Evolutionary conservation across 306 rosid species (phyloP), one percentile per base, ranked within the genome.

Genomic region (Glycyrrhiza uralensis): DNA sequence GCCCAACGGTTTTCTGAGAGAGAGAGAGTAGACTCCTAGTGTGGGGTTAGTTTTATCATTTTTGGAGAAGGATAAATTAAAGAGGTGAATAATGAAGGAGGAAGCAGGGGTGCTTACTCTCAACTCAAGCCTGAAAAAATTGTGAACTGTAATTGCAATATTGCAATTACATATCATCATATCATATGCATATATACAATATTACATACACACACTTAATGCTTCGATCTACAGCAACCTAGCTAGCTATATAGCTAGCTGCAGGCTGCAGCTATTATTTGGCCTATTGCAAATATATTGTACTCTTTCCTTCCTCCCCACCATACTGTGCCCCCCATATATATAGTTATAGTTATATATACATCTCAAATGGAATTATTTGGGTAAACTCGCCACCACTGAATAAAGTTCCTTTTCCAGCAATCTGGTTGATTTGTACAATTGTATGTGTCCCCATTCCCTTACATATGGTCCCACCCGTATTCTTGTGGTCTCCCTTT

Each of bases 1-100:
- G 81, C 75, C 78, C 85, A 83, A 87, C 84, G 87, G 85, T 83
- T 84, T 84, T 87, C 66, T 65, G 77, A 78, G 78, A 74, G 78
- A 39, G 44, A 72, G 76, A 69, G 30, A 38, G 5, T 78, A 78
- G 72, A 70, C n/a, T 66, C 14, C 8, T 82, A 86, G 90, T 63
- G 86, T 86, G 88, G 90, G 90, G 86, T 71, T 80, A 18, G 10
- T 60, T 81, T 51, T 50, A 79, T 59, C 13, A 3, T 24, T 33
- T 72, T 57, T 65, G 71, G 67, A 9, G 9, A 54, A 67, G 75
- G 72, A 61, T 38, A 2, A 29, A 67, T 3, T 9, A 17, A 42
- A 32, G 54, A 52, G 14, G 2, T 44, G 47, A 69, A 66, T n/a
- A n/a, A n/a, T n/a, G 15, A 70, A 18, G 4, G 7, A 22, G 12